These are phyloP conservation scores for Cordyceps javanica DNA, from an alignment of 2,329 filamentous ascomycete genomes.

Conservation along the genomic window DNA sequence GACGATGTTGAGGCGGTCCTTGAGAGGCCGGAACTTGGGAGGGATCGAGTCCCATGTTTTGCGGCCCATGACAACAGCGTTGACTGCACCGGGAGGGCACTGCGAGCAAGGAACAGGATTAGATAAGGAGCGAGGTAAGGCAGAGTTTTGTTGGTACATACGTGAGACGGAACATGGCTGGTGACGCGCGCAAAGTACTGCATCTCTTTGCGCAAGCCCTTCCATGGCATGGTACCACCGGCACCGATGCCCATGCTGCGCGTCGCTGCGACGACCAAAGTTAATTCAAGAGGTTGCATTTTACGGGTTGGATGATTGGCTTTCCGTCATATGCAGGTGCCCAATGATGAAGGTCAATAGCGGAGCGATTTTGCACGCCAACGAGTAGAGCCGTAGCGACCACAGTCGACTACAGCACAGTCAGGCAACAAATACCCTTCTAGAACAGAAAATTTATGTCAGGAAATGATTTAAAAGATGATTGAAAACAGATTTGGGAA, in stretches of 20 bases:
- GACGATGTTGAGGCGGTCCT: conserved; percentile 74
- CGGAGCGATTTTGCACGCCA: too few relatives aligned
- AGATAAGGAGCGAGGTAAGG: too few relatives aligned
- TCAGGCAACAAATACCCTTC: too few relatives aligned
- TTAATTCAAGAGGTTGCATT: conserved; percentile 54
- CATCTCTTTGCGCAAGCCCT: conserved; percentile 84
- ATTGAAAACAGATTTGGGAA: too few relatives aligned
- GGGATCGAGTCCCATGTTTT: conserved; percentile 96
- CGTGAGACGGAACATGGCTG: conserved; percentile 50
- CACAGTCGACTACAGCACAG: too few relatives aligned
- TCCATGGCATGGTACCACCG: conserved; percentile 78
- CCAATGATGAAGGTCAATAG: too few relatives aligned
- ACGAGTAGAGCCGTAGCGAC: too few relatives aligned
- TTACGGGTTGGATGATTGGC: not conserved
- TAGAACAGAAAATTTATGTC: too few relatives aligned
- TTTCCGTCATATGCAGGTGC: not conserved
- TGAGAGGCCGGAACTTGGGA: conserved; percentile 67
- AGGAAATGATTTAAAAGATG: too few relatives aligned
- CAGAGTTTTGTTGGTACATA: conserved; percentile 17
- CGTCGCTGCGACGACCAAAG: conserved; percentile 93
- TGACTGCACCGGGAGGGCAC: conserved; percentile 36
- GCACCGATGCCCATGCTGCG: conserved; percentile 82
- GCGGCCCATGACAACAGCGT: conserved; percentile 92
- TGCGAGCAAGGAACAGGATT: conserved; percentile 8
- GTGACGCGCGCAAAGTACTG: conserved; percentile 90